Percentiles rank a stretch among this genome's conserved stretches.
These are phyloP conservation scores for Thermomyces lanuginosus DNA, from an alignment of 2,329 filamentous ascomycete species.

Conservation along the genomic window DNA sequence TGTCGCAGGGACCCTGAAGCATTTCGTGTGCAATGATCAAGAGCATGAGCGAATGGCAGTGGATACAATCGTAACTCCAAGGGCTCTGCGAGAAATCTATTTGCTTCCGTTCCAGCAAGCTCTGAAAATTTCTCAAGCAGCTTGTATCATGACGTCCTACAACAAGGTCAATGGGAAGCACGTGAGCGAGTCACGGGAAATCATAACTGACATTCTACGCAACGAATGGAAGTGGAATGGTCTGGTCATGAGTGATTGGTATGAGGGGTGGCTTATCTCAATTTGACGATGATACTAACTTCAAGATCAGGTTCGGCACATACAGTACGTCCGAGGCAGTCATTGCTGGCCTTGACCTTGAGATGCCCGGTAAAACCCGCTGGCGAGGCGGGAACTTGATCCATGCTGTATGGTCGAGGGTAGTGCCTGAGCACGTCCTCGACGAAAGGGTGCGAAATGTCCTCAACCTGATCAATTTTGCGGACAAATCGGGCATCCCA, in stretches of 20 bases:
- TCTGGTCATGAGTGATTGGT: conserved; percentile 33
- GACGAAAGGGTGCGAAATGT: conserved; percentile 43
- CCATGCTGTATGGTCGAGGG: conserved; percentile 37
- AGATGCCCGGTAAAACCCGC: conserved; percentile 32
- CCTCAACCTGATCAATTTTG: conserved; percentile 44
- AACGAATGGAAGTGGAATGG: conserved; percentile 33
- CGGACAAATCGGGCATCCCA: conserved; percentile 37
- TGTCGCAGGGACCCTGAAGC: conserved; percentile 64
- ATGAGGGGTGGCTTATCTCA: conserved; percentile 3
- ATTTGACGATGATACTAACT: not conserved
- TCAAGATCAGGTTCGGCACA: conserved; percentile 25
- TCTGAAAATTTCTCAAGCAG: conserved; percentile 38
- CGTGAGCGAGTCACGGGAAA: conserved; percentile 25
- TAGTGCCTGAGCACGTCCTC: conserved; percentile 38
- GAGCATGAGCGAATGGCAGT: conserved; percentile 30
- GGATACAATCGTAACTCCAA: conserved; percentile 29
- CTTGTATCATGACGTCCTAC: conserved; percentile 44
- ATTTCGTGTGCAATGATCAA: conserved; percentile 33
- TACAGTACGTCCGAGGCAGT: conserved; percentile 30
- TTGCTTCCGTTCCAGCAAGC: conserved; percentile 48
- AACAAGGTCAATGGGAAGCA: conserved; percentile 39
- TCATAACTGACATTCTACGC: conserved; percentile 30
- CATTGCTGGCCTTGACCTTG: conserved; percentile 31
- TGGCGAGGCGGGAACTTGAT: conserved; percentile 25
- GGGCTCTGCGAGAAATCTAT: conserved; percentile 47